Conservation (phyloP, 2,329 filamentous ascomycete species). For the Talaromyces sp. region DNA sequence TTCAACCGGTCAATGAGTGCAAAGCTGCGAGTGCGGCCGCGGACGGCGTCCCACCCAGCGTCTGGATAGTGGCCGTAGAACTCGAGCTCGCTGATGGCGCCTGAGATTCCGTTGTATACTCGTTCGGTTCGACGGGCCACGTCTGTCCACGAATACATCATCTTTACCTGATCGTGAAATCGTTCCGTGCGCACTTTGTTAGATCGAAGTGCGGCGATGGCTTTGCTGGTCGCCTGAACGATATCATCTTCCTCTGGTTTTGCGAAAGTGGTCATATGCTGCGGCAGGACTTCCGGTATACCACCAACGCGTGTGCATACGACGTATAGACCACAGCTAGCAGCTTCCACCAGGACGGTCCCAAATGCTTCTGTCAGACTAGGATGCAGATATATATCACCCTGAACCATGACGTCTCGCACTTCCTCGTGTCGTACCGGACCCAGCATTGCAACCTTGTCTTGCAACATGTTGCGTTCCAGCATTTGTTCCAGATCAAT, state of each 20-base stretch:
- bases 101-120: constrained; percentile 90
- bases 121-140: constrained; percentile 90
- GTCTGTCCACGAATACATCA: constrained; percentile 98
- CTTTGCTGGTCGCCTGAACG: constrained; percentile 80
- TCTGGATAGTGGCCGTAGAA: constrained; percentile 79
- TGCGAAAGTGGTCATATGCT: constrained; percentile 96
- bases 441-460: constrained; percentile 87
- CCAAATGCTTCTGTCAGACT: constrained; percentile 95
- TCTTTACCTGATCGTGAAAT: constrained; percentile 94
- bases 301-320: constrained; percentile 95
- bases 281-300: constrained; percentile 91
- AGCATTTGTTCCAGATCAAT: constrained; percentile 99
- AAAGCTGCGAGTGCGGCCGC: constrained; percentile 74
- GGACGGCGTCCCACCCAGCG: constrained; percentile 65
- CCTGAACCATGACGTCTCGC: constrained; percentile 92
- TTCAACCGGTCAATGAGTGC: constrained; percentile 92
- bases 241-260: constrained; percentile 95
- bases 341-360: constrained; percentile 95
- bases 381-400: constrained; percentile 94
- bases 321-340: constrained; percentile 91
- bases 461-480: constrained; percentile 88
- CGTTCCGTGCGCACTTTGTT: constrained; percentile 86
- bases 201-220: constrained; percentile 79
- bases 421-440: constrained; percentile 94
- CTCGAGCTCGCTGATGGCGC: constrained; percentile 76